Percentiles rank a stretch among this genome's conserved stretches.
These are phyloP conservation scores for Penicillium sp. DNA, from an alignment of 2,329 filamentous ascomycete genomes.

Conservation along the genomic window DNA sequence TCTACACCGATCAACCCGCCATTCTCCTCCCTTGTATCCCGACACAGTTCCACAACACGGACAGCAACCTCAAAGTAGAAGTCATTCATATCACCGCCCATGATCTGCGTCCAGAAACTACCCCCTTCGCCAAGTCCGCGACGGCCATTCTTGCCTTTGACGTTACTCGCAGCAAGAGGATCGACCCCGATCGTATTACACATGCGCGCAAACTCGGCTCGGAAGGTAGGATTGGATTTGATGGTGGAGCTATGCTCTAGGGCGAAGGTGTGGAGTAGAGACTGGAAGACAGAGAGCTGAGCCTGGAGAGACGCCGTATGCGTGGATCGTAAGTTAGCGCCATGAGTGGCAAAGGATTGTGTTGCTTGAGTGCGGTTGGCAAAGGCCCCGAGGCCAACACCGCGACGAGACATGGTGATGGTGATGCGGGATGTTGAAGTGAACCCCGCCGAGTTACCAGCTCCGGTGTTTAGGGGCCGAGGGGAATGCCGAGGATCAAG, in stretches of 20 bases:
- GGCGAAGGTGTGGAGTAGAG: constrained; percentile 91
- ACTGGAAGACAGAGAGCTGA: constrained; percentile 95
- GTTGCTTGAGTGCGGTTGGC: constrained; percentile 82
- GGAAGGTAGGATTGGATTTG: constrained; percentile 90
- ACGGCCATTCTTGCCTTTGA: constrained; percentile 55
- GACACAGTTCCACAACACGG: constrained; percentile 91
- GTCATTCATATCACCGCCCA: constrained; percentile 91
- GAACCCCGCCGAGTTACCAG: not conserved
- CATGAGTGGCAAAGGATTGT: constrained; percentile 89
- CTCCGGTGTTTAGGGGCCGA: constrained; percentile 4
- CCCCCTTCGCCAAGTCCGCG: constrained; percentile 56
- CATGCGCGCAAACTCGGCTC: constrained; percentile 98
- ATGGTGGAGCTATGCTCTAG: constrained; percentile 95
- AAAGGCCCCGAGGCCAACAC: constrained; percentile 89
- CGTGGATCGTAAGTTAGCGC: constrained; percentile 79
- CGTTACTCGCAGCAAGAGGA: constrained; percentile 75
- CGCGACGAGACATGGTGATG: constrained; percentile 57
- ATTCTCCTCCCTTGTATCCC: constrained; percentile 85
- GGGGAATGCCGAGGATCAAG: constrained; percentile 25
- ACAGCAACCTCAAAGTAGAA: constrained; percentile 99
- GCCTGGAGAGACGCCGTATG: constrained; percentile 88
- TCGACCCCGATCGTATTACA: constrained; percentile 96
- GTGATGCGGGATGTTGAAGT: not conserved
- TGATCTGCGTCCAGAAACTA: constrained; percentile 89
- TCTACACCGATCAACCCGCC: constrained; percentile 85